A percentile compares a stretch with the other conserved stretches of the same genome.
These are phyloP conservation scores for Leucocoprinus sp. DNA, from an alignment of 768 basidiomycete genomes.

Conservation along the genomic window DNA sequence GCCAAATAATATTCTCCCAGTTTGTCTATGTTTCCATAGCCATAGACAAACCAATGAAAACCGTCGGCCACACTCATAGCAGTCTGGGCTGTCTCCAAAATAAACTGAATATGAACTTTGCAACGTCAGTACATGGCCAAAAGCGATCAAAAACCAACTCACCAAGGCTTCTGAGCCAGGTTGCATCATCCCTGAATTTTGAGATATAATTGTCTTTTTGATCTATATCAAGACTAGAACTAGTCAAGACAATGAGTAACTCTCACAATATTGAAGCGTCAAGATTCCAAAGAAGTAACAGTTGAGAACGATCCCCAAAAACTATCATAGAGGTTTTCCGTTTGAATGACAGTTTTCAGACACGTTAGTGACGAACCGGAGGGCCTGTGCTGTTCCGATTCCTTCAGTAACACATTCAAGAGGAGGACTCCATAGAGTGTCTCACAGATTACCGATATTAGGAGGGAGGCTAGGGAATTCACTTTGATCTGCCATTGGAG, in stretches of 20 bases:
- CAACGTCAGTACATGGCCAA: neutral
- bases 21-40: slow-evolving; percentile 5
- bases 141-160: neutral
- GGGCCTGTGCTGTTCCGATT: neutral
- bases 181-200: slow-evolving; percentile 4
- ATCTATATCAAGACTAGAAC: neutral
- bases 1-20: slow-evolving; percentile 9
- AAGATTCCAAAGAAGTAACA: slow-evolving; percentile 9
- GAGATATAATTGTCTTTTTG: neutral
- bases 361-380: neutral
- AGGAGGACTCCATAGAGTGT: neutral
- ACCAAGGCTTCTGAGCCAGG: slow-evolving; percentile 7
- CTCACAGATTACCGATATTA: slow-evolving; percentile 7
- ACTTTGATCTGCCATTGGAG: neutral
- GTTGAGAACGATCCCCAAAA: slow-evolving; percentile 8
- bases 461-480: neutral
- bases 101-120: slow-evolving; percentile 5
- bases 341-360: too few relatives aligned
- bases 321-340: neutral
- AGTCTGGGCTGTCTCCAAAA: slow-evolving; percentile 3
- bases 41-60: slow-evolving; percentile 12
- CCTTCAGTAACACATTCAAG: neutral
- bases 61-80: slow-evolving; percentile 9
- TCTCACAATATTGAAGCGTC: slow-evolving; percentile 10
- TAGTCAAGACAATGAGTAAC: too few relatives aligned